Conservation (phyloP, 208 protist genomes). For the Strigomonas galati region DNA sequence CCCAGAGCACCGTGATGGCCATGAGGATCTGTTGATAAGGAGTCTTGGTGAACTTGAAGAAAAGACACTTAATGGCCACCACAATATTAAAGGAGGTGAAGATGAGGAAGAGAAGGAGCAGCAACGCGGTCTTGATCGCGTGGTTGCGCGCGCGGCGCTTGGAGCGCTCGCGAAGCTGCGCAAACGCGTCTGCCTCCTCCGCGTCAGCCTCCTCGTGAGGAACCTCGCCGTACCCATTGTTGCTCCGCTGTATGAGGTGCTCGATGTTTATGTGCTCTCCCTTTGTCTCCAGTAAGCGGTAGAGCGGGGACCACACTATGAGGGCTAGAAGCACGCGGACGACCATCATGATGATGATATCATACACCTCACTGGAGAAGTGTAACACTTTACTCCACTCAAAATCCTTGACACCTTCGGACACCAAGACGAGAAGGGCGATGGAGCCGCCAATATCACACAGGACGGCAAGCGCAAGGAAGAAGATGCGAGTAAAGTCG, state of each 20-base stretch:
- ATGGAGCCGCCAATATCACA: conserved; percentile 17
- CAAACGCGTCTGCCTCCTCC: conserved; percentile 13
- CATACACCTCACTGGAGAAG: conserved; percentile 7
- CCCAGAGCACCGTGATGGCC: conserved; percentile 38
- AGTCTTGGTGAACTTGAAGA: conserved; percentile 29
- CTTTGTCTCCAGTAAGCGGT: conserved; percentile 3
- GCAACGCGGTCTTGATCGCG: conserved; percentile 18
- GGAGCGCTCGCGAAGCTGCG: conserved; percentile 15
- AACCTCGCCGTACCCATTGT: neutral
- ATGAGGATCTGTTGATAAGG: conserved; percentile 35
- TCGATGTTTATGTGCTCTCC: conserved; percentile 1
- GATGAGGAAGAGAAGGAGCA: conserved; percentile 27
- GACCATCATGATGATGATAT: neutral
- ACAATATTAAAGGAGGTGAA: conserved; percentile 32
- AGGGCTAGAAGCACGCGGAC: neutral
- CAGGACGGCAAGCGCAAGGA: conserved; percentile 24
- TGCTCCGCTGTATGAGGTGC: neutral
- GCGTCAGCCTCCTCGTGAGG: neutral
- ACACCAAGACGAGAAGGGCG: conserved; percentile 8
- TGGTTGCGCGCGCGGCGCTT: conserved; percentile 25
- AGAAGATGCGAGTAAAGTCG: conserved; percentile 7
- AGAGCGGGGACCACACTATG: conserved; percentile 15
- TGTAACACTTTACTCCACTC: neutral
- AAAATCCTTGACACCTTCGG: conserved; percentile 2
- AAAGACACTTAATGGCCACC: conserved; percentile 43